These are phyloP conservation scores for Sedum album DNA, from an alignment of 164 flowering plant species.

Conservation along the genomic window DNA sequence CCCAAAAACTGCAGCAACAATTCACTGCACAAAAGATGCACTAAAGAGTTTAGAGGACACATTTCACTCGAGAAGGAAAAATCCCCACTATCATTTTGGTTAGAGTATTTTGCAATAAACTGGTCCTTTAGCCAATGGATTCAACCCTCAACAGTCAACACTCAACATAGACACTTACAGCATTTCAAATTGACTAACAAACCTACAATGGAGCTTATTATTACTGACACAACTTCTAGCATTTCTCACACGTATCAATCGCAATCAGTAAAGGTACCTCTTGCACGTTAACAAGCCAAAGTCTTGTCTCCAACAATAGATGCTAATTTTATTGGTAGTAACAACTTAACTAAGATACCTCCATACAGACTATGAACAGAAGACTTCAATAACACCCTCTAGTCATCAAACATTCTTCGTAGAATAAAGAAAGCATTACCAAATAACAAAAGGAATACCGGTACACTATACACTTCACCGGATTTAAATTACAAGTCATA, in stretches of 20 bases:
- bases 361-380: no score
- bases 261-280: no score
- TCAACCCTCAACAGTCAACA: not conserved
- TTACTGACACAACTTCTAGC: not conserved
- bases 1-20: constrained; percentile 92
- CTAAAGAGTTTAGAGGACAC: not conserved
- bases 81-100: not conserved
- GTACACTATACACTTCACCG: not conserved
- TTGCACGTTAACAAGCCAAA: not conserved
- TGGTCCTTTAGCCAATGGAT: not conserved
- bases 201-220: not conserved
- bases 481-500: not conserved
- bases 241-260: not conserved
- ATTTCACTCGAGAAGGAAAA: not conserved
- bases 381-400: not conserved
- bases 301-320: no score
- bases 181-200: not conserved
- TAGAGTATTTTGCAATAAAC: not conserved
- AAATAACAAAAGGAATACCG: not conserved
- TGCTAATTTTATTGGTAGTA: no score
- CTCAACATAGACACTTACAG: not conserved
- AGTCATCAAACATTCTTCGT: not conserved
- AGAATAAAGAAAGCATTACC: not conserved
- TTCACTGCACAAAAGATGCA: constrained; percentile 47
- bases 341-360: no score